Base-by-base conservation (phyloP, 352 stramenopile species). In the Pythium aristosporum region DNA sequence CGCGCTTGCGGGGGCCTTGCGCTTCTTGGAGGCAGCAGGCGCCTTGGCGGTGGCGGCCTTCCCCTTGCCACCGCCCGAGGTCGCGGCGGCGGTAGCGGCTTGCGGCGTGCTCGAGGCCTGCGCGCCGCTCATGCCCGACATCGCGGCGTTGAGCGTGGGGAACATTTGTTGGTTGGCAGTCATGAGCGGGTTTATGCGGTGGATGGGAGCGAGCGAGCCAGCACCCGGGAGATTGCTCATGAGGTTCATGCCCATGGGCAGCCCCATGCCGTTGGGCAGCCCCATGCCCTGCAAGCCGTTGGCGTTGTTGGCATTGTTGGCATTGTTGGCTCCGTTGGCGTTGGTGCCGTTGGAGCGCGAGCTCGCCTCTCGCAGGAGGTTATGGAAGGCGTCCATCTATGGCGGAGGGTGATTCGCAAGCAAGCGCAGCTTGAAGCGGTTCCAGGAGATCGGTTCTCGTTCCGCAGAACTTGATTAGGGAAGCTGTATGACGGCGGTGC, bases 151-250 rank as follows among this genome's bases (percentile, higher is more conserved):
- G 2, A 91, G 58, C 42, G 73, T 76, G 23, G 80, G 81, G 69
- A 92, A 91, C 77, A 92, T 87, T 25, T 73, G 67, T 56, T 68
- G 74, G 63, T 84, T 87, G 16, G 67, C 71, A 25, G 67, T 72
- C 81, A 90, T 90, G 32, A 91, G 72, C 55, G 81, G 74, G 67
- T 84, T 91, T 73, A 89, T 88, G 46, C 81, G 83, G 62, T 89
- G 77, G 58, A 92, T 89, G 4, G 83, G 77, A 8, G 80, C 81
- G 30, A 92, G 75, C 0, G 77, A 71, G 57, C 75, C 78, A 51
- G 59, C 52, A 43, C 59, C 76, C 41, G 71, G 73, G 52, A 88
- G 63, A 12, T 77, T 78, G 36, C 66, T 60, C 76, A 90, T 87
- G 15, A 88, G 71, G 51, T 67, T 87, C 80, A 89, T 88, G 41